Evolutionary conservation across 345 rosid species (phyloP).

Genomic region (Pseudoturritis turrita): DNA sequence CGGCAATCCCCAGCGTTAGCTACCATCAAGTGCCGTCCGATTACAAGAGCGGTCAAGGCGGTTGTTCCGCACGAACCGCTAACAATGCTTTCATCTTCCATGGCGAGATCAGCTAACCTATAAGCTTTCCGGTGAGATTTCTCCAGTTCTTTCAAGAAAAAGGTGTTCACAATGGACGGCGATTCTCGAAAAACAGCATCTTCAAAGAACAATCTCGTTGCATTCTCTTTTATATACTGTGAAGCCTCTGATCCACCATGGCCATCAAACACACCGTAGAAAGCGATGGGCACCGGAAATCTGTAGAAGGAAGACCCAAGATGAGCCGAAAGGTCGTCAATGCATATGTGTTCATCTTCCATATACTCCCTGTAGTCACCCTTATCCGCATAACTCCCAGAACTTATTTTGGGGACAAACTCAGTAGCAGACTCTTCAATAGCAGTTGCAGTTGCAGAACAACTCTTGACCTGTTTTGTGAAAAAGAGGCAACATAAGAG

Average conservation of each 20-base stretch:
- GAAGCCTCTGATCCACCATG: conserved; percentile 83
- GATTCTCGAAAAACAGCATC: conserved; percentile 58
- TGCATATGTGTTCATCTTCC: conserved; percentile 89
- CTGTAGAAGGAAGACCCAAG: conserved; percentile 39
- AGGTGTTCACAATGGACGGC: neutral
- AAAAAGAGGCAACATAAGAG: neutral
- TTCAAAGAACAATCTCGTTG: conserved; percentile 71
- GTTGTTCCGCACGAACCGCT: conserved; percentile 72
- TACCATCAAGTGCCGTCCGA: conserved; percentile 68
- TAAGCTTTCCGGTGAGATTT: conserved; percentile 60
- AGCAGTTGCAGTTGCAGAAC: conserved; percentile 3
- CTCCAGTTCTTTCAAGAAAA: conserved; percentile 44
- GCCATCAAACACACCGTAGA: conserved; percentile 92
- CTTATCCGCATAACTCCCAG: conserved; percentile 83
- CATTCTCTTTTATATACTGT: conserved; percentile 68
- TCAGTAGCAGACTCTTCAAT: conserved; percentile 10
- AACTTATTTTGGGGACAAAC: conserved; percentile 54
- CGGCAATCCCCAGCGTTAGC: conserved; percentile 95
- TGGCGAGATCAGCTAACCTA: conserved; percentile 64
- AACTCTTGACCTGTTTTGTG: conserved; percentile 18
- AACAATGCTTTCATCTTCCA: conserved; percentile 47
- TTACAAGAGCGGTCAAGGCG: conserved; percentile 81
- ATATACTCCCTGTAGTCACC: conserved; percentile 49
- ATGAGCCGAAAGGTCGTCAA: conserved; percentile 51
- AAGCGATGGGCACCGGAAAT: conserved; percentile 44